Percentiles rank a stretch among this genome's conserved stretches.
phyloP scores from a whole-genome alignment of 169 alveolate species.

The Plasmodium knowlesi region DNA sequence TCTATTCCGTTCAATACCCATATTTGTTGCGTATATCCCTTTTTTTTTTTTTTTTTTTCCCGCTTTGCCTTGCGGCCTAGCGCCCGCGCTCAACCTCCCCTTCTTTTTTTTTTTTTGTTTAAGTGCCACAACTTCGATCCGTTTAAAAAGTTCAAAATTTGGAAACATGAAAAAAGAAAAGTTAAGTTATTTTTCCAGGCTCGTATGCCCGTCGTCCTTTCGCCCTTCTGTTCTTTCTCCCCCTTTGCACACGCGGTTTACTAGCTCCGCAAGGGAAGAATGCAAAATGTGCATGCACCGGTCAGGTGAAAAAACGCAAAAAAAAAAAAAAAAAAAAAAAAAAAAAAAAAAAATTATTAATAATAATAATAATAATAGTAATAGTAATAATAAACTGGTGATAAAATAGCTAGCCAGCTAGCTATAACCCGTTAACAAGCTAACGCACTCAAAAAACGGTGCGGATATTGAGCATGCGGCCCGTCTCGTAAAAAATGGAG shows the following conservation, averaged over 20 bases:
- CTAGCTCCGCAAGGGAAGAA: background rate
- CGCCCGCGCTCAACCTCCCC: background rate
- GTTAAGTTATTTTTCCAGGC: background rate
- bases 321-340: slow-evolving; percentile 9
- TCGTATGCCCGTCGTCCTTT: background rate
- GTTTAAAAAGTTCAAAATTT: background rate
- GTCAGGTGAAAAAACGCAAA: slow-evolving; percentile 15
- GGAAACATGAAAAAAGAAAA: background rate
- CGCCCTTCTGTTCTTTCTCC: background rate
- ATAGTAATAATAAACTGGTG: background rate
- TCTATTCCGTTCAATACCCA: background rate
- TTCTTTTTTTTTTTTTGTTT: background rate
- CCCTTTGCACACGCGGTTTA: background rate
- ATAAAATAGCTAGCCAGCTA: background rate
- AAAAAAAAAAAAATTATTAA: too few relatives aligned
- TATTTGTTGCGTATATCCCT: background rate
- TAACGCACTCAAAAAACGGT: slow-evolving; percentile 26
- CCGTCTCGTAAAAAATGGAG: slow-evolving; percentile 66
- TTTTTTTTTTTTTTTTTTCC: too few relatives aligned
- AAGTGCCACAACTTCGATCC: background rate
- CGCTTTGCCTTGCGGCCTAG: too few relatives aligned
- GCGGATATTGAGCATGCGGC: slow-evolving; percentile 54
- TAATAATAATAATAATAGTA: too few relatives aligned
- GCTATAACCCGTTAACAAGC: background rate
- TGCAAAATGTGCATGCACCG: slow-evolving; percentile 18